Conservation (phyloP, 129 eudicot genomes). For the Scalesia atractyloides region DNA sequence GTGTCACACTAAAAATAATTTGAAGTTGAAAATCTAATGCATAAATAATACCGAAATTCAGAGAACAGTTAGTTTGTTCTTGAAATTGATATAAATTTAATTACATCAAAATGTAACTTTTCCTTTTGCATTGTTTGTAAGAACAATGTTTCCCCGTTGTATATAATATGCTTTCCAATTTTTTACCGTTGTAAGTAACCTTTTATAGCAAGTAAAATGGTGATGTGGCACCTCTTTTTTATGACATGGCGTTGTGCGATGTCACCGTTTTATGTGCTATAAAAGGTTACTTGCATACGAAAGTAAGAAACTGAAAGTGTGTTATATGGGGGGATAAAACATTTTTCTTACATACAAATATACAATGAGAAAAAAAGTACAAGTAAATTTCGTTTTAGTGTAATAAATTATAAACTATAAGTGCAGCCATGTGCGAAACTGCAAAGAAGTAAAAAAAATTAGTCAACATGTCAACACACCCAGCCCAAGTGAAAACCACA, state of each 20-base stretch:
- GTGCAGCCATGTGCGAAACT: not conserved
- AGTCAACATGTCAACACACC: not conserved
- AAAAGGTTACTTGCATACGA: not conserved
- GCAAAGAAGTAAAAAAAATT: slow-evolving; percentile 8
- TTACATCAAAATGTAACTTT: not conserved
- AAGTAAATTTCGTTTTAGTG: not conserved
- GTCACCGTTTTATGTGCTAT: not conserved
- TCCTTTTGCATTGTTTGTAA: not conserved
- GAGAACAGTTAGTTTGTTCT: not conserved
- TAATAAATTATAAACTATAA: not conserved
- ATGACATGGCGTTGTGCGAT: not conserved
- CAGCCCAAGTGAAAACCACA: slow-evolving; percentile 8
- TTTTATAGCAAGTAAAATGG: not conserved
- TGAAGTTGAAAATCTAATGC: slow-evolving; percentile 3
- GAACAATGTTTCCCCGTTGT: not conserved
- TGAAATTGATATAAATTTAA: not conserved
- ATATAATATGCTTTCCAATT: not conserved
- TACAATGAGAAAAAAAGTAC: not conserved
- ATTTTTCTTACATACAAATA: not conserved
- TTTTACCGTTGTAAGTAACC: not conserved
- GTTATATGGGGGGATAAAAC: not conserved
- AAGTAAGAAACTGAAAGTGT: not conserved
- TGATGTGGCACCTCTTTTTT: not conserved
- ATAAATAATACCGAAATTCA: not conserved
- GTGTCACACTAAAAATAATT: not conserved